phyloP scores from a whole-genome alignment of 2,329 filamentous ascomycete genomes.

The Fusarium pilosicola region DNA sequence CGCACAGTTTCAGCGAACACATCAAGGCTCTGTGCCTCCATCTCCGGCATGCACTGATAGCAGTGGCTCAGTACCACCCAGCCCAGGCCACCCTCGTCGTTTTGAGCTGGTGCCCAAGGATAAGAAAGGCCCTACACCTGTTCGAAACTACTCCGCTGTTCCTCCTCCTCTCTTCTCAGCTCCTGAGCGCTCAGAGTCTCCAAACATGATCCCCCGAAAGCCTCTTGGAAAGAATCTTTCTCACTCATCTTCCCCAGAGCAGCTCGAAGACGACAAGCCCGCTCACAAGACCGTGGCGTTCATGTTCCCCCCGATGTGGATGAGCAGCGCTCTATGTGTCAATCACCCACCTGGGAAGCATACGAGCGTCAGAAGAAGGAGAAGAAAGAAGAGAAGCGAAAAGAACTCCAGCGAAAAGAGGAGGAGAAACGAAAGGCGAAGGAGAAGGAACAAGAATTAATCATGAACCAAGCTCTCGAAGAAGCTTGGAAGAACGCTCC shows the following conservation, averaged over 20 bases:
- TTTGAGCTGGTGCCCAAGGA: constrained; percentile 43
- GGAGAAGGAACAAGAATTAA: constrained; percentile 29
- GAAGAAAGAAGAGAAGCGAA: constrained; percentile 59
- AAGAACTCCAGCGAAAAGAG: constrained; percentile 51
- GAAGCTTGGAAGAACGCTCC: constrained; percentile 38
- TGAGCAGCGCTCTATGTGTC: constrained; percentile 58
- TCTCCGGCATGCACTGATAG: constrained; percentile 26
- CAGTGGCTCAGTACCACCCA: constrained; percentile 31
- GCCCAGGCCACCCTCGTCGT: constrained; percentile 35
- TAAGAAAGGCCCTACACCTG: constrained; percentile 36
- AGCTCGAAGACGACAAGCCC: constrained; percentile 35
- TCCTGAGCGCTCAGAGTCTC: constrained; percentile 21
- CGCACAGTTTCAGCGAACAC: constrained; percentile 30
- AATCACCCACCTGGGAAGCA: constrained; percentile 71
- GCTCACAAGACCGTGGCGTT: constrained; percentile 47
- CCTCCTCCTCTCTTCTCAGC: constrained; percentile 35
- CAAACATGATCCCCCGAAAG: constrained; percentile 32
- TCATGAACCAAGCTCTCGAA: constrained; percentile 35
- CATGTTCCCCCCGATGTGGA: constrained; percentile 46
- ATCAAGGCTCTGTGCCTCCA: constrained; percentile 31
- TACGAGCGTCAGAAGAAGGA: constrained; percentile 64
- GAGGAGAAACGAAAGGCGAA: constrained; percentile 42
- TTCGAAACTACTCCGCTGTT: constrained; percentile 40
- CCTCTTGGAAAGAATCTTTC: constrained; percentile 14
- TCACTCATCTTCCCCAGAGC: constrained; percentile 15